These are phyloP conservation scores for Leccinum sublutescens DNA, from an alignment of 768 basidiomycete genomes.

Conservation along the genomic window DNA sequence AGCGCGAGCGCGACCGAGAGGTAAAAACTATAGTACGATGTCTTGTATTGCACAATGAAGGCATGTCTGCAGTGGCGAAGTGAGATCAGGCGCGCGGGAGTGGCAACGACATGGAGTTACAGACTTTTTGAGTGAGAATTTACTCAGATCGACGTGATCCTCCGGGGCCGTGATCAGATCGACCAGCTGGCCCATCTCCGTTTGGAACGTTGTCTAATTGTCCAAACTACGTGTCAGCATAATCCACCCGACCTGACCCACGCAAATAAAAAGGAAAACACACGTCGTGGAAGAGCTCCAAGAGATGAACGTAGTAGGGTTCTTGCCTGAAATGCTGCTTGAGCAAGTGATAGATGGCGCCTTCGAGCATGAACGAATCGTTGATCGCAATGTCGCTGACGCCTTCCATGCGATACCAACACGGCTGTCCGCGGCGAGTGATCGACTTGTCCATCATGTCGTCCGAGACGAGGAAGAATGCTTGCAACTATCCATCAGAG, in stretches of 20 bases:
- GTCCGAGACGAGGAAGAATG: constrained; percentile 88
- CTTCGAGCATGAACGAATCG: constrained; percentile 95
- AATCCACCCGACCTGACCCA: background rate
- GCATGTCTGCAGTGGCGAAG: constrained; percentile 55
- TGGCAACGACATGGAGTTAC: background rate
- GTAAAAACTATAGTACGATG: constrained; percentile 97
- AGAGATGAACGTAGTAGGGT: constrained; percentile 80
- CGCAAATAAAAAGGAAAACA: constrained; percentile 15
- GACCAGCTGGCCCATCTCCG: constrained; percentile 94
- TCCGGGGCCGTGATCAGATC: constrained; percentile 96
- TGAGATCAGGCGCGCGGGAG: background rate
- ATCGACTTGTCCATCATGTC: constrained; percentile 97
- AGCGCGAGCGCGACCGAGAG: constrained; percentile 96
- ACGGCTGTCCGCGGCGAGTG: constrained; percentile 91
- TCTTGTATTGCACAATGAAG: constrained; percentile 96
- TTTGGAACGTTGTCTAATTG: constrained; percentile 68
- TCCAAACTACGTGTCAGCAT: background rate
- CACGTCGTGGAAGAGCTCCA: constrained; percentile 91
- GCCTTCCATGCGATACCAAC: constrained; percentile 77
- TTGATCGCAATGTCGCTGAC: constrained; percentile 86
- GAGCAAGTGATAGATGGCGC: constrained; percentile 87
- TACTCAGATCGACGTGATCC: constrained; percentile 77
- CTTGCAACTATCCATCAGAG: constrained; percentile 55
- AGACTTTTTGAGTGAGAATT: constrained; percentile 82
- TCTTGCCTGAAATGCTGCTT: constrained; percentile 82